Conservation (phyloP, 176 grass and related monocot genomes). For the Oryza brachyantha region DNA sequence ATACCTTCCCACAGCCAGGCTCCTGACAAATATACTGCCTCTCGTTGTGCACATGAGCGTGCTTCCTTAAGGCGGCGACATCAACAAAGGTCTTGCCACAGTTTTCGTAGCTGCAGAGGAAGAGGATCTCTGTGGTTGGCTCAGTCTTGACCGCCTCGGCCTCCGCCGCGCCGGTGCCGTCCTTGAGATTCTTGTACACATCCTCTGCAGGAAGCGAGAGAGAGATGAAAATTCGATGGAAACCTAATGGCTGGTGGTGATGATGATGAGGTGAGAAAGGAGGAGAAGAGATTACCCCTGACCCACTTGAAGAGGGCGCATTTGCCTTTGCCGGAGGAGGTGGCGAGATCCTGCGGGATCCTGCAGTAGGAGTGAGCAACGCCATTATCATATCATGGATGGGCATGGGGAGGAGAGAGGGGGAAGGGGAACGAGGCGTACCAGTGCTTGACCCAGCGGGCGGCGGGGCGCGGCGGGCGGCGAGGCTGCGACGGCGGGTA, state of each 20-base stretch:
- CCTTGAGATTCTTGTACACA: conserved; percentile 43
- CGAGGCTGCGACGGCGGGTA: conserved; percentile 44
- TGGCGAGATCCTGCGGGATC: conserved; percentile 70
- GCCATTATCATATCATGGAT: background rate
- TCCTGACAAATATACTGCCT: conserved; percentile 67
- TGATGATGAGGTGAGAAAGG: no score
- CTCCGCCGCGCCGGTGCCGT: conserved; percentile 19
- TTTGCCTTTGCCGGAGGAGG: conserved; percentile 39
- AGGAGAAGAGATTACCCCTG: conserved; percentile 35
- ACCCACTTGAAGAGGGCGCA: conserved; percentile 84
- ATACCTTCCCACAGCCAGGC: conserved; percentile 78
- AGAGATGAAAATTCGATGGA: background rate
- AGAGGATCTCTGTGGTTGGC: conserved; percentile 69
- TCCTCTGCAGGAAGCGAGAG: no score
- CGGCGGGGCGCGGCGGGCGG: conserved; percentile 45
- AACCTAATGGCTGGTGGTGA: no score
- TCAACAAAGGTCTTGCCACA: conserved; percentile 79
- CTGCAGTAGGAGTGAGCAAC: conserved; percentile 3
- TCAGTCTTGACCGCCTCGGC: conserved; percentile 47
- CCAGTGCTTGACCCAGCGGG: conserved; percentile 88
- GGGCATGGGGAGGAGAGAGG: no score
- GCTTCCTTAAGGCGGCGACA: conserved; percentile 62
- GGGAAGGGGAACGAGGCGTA: conserved; percentile 2
- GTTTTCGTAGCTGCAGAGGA: conserved; percentile 77
- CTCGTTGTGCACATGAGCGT: conserved; percentile 62